Evolutionary conservation across 208 protist species (phyloP).

Genomic region (Leishmania braziliensis): DNA sequence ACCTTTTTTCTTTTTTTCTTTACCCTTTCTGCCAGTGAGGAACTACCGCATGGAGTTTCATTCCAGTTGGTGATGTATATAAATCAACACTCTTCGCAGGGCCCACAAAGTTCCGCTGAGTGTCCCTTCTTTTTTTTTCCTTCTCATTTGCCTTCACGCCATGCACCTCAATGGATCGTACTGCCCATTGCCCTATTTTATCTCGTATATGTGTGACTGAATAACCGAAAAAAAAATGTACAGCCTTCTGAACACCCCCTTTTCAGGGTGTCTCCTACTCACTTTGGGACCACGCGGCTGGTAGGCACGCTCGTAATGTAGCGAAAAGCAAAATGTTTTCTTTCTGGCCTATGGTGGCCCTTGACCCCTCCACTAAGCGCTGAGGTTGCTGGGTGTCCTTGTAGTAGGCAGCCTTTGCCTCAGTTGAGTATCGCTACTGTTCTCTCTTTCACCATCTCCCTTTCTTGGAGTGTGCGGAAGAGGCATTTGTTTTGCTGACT

Average conservation of each 20-base stretch:
- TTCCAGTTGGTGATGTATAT: constrained; percentile 5
- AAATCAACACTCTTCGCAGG: neutral
- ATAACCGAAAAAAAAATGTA: neutral
- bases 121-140: neutral
- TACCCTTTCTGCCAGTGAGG: neutral
- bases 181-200: neutral
- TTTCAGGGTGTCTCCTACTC: neutral
- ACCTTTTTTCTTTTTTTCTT: constrained; percentile 24
- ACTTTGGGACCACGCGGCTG: neutral
- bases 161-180: neutral
- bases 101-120: neutral
- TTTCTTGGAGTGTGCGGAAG: neutral
- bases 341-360: neutral
- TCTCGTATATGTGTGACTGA: neutral
- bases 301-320: neutral
- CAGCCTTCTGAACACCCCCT: neutral
- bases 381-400: neutral
- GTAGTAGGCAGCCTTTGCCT: neutral
- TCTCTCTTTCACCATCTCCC: neutral
- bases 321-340: too few relatives aligned
- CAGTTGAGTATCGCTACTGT: neutral
- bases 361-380: neutral
- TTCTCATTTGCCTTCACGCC: neutral
- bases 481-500: neutral
- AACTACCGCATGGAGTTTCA: neutral